Base-by-base conservation (phyloP, 2,329 filamentous ascomycete genomes). In the Aspergillus spinulosporus region DNA sequence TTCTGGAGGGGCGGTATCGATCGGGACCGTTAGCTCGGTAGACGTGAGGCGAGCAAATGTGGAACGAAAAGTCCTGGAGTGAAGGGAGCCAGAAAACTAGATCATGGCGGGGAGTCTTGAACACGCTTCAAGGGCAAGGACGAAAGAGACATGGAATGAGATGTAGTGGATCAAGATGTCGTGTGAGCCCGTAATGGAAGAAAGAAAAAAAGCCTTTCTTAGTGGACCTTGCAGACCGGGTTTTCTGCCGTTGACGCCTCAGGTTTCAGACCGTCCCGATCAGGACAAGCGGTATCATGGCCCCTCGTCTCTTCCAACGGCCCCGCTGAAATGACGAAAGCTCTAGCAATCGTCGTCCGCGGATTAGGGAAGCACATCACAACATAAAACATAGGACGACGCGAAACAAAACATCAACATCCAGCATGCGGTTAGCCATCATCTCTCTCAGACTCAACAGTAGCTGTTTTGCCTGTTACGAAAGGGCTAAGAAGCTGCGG, bases 161-260 rank as follows among this genome's bases (percentile, higher is more conserved):
- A 60, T 59, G 62, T 60, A 59, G 56, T 60, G 59, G 54, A 64
- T 55, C 49, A 57, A 43, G 58, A 63, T 66, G 62, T 69, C 66
- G 65, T 70, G 67, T 68, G 68, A 72, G 68, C 64, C 65, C 62
- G 67, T 67, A 60, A 70, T 66, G 60, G 63, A 68, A 52, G 66
- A 53, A 49, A 49, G 54, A 56, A 61, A 72, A 64, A 64, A 65
- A 61, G 65, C 62, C 66, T 70, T 66, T 66, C 62, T 63, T 61
- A 70, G 70, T 72, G 71, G 69, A 73, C 64, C 68, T 62, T 62
- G 51, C 56, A 58, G 61, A 52, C 62, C 68, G 64, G 64, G 65
- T 62, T 64, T 64, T 64, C 57, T 56, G 59, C 45, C 44, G 39
- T 50, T 11, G 36, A 4, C 49, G 64, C 68, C 69, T 68, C 62